Percentiles rank a stretch among this genome's conserved stretches.
Evolutionary conservation across 2,329 filamentous ascomycete genomes (phyloP).

Genomic region (Beauveria varroae): DNA sequence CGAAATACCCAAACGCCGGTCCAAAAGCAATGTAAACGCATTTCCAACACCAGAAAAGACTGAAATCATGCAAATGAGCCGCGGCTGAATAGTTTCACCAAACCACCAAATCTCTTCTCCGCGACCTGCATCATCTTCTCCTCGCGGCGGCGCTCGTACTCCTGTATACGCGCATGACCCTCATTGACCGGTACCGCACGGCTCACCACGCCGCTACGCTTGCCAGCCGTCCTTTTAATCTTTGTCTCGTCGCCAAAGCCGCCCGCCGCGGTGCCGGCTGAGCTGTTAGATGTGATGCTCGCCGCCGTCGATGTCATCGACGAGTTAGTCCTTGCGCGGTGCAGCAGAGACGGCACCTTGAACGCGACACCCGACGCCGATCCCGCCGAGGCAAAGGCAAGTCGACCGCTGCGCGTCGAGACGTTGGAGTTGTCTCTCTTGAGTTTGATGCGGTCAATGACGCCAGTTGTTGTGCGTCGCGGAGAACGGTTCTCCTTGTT

Average conservation of each 20-base stretch:
- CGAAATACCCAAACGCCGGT: neutral
- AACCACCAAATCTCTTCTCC: slow-evolving; percentile 46
- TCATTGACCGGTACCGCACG: slow-evolving; percentile 55
- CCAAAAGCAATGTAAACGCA: neutral
- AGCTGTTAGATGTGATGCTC: slow-evolving; percentile 17
- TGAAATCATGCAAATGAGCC: slow-evolving; percentile 31
- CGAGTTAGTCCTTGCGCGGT: slow-evolving; percentile 65
- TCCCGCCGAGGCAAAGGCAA: slow-evolving; percentile 49
- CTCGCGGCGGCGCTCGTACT: slow-evolving; percentile 51
- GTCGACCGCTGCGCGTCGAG: slow-evolving; percentile 26
- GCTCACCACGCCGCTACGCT: slow-evolving; percentile 49
- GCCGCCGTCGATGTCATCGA: slow-evolving; percentile 28
- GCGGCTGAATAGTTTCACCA: slow-evolving; percentile 50
- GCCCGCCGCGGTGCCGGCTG: slow-evolving; percentile 15
- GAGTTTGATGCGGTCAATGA: slow-evolving; percentile 68
- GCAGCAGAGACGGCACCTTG: slow-evolving; percentile 63
- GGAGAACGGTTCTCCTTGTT: slow-evolving; percentile 45
- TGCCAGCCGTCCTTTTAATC: slow-evolving; percentile 53
- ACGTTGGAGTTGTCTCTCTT: slow-evolving; percentile 46
- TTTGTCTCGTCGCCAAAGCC: slow-evolving; percentile 43
- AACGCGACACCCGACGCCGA: slow-evolving; percentile 37
- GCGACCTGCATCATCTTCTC: slow-evolving; percentile 50
- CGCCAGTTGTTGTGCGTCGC: slow-evolving; percentile 29
- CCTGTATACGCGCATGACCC: slow-evolving; percentile 44
- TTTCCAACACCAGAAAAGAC: neutral